These are phyloP conservation scores for Kazachstania taianensis DNA, from an alignment of 805 yeast species.

Conservation along the genomic window DNA sequence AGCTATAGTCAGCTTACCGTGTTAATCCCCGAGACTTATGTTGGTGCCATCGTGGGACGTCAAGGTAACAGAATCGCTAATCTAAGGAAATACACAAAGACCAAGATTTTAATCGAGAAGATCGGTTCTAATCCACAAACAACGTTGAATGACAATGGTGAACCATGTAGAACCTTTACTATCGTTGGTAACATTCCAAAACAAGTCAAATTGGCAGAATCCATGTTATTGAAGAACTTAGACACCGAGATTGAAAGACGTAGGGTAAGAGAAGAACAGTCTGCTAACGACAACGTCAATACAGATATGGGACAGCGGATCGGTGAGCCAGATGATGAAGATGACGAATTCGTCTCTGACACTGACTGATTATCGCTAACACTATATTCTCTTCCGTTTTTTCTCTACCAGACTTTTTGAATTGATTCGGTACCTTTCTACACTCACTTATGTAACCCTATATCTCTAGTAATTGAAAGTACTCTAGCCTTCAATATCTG, in stretches of 20 bases:
- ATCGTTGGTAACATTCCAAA: constrained; percentile 43
- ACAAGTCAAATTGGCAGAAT: constrained; percentile 48
- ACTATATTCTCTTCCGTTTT: too few species aligned
- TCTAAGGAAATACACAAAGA: constrained; percentile 67
- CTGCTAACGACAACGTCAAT: too few species aligned
- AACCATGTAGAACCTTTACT: constrained; percentile 44
- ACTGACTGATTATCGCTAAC: neutral
- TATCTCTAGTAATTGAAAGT: too few species aligned
- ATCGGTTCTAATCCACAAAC: too few species aligned
- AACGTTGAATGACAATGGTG: constrained; percentile 39
- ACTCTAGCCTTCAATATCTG: too few species aligned
- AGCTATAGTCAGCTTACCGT: constrained; percentile 7
- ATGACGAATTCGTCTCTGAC: neutral
- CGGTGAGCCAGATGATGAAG: neutral
- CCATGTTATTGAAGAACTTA: constrained; percentile 45
- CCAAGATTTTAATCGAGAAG: constrained; percentile 67
- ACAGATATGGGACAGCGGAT: neutral
- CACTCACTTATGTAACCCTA: too few species aligned
- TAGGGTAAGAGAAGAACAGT: constrained; percentile 23
- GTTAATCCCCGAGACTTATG: constrained; percentile 64
- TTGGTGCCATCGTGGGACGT: constrained; percentile 84
- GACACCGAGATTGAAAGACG: constrained; percentile 50
- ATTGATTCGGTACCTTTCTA: too few species aligned
- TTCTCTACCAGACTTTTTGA: too few species aligned
- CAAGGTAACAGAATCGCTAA: constrained; percentile 81